Conservation (phyloP, 148 eudicot species). For the Cornus kousa region DNA sequence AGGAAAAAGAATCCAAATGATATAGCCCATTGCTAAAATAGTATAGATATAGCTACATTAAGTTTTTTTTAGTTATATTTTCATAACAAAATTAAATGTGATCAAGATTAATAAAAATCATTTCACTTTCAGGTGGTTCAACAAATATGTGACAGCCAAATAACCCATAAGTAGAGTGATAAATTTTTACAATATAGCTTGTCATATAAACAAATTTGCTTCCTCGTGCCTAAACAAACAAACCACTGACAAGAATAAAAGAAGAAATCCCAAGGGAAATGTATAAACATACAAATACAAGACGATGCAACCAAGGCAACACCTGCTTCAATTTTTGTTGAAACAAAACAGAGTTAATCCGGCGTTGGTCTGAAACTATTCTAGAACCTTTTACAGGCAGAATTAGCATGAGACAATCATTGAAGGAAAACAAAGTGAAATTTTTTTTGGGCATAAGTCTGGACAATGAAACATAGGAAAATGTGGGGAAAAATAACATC, state of each 20-base stretch:
- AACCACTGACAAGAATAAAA: too few relatives aligned
- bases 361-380: background rate
- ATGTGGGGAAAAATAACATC: background rate
- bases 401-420: too few relatives aligned
- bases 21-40: background rate
- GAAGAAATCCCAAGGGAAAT: too few relatives aligned
- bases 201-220: background rate
- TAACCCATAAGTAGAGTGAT: background rate
- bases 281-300: too few relatives aligned
- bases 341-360: background rate
- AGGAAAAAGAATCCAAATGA: background rate
- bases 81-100: background rate
- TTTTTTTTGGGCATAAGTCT: background rate
- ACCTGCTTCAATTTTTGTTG: background rate
- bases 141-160: too few relatives aligned
- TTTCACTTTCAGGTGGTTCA: too few relatives aligned
- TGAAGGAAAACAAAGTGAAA: background rate
- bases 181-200: background rate
- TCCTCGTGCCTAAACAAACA: background rate
- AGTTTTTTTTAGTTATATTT: background rate
- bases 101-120: too few relatives aligned
- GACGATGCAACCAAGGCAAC: background rate
- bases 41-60: background rate
- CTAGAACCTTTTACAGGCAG: background rate
- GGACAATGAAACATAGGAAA: background rate